These are phyloP conservation scores for Staphylotrichum tortipilum DNA, from an alignment of 495 filamentous ascomycete genomes.

Conservation along the genomic window DNA sequence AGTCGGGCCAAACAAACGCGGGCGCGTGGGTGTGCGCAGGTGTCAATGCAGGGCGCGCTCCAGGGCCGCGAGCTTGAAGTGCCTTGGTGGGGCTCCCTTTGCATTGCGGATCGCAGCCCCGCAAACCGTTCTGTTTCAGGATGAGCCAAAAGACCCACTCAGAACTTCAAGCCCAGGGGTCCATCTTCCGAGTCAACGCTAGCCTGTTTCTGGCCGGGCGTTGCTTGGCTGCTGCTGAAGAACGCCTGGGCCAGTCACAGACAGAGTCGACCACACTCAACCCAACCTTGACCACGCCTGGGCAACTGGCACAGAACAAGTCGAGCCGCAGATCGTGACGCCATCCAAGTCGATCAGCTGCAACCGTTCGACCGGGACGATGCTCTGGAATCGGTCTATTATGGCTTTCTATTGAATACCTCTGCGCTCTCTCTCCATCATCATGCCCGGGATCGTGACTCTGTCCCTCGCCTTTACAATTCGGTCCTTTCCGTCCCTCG, in stretches of 20 bases:
- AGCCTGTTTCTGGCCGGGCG: not conserved
- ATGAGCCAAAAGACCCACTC: constrained; percentile 8
- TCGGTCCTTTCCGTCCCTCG: too few species aligned
- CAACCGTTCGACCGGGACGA: too few species aligned
- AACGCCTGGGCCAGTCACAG: too few species aligned
- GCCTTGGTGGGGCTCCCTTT: constrained; percentile 1
- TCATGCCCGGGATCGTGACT: too few species aligned
- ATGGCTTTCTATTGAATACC: too few species aligned
- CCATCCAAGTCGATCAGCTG: too few species aligned
- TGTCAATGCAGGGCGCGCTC: not conserved
- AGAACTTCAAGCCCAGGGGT: not conserved
- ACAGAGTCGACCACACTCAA: too few species aligned
- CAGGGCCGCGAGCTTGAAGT: not conserved
- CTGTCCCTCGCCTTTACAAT: too few species aligned
- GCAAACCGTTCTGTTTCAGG: constrained; percentile 27
- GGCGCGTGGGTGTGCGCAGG: not conserved
- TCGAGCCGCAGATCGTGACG: too few species aligned
- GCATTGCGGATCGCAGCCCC: constrained; percentile 17
- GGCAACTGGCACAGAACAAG: too few species aligned
- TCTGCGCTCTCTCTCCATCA: too few species aligned
- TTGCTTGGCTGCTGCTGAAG: not conserved
- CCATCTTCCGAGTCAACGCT: not conserved
- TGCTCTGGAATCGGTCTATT: too few species aligned
- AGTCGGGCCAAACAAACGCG: not conserved
- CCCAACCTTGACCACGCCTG: not conserved